These are phyloP conservation scores for Hysterangium stoloniferum DNA, from an alignment of 768 basidiomycete species.

Conservation along the genomic window DNA sequence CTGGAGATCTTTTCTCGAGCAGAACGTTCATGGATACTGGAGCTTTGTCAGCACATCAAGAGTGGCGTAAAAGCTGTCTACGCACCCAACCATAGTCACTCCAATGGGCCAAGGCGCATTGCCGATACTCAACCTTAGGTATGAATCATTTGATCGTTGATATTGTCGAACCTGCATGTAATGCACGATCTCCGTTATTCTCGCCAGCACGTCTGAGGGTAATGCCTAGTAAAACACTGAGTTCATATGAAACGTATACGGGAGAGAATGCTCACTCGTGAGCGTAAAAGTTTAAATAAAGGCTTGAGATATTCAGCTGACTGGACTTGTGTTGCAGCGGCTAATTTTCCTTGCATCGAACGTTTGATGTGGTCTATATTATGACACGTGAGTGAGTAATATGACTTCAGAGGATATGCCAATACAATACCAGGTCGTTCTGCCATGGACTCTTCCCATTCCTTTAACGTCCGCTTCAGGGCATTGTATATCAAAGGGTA, in stretches of 20 bases:
- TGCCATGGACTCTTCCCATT: conserved; percentile 96
- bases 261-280: conserved; percentile 49
- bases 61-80: conserved; percentile 12
- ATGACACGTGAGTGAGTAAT: conserved; percentile 3
- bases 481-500: conserved; percentile 98
- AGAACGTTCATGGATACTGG: conserved; percentile 94
- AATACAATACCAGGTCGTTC: conserved; percentile 70
- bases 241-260: conserved; percentile 1
- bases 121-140: conserved; percentile 93
- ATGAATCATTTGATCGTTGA: conserved; percentile 93
- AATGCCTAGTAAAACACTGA: conserved; percentile 45
- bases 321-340: conserved; percentile 91
- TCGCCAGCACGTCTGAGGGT: conserved; percentile 73
- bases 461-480: conserved; percentile 83
- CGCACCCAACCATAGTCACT: conserved; percentile 97
- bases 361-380: conserved; percentile 71
- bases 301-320: conserved; percentile 97
- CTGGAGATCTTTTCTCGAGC: conserved; percentile 97
- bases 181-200: conserved; percentile 91
- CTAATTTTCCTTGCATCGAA: conserved; percentile 85
- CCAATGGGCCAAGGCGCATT: conserved; percentile 99
- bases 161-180: conserved; percentile 96
- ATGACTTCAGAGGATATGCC: background rate
- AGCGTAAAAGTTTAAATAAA: conserved; percentile 82
- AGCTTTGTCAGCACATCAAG: conserved; percentile 2